phyloP scores from a whole-genome alignment of 768 basidiomycete species.

The Leccinum olivaceopallidum region DNA sequence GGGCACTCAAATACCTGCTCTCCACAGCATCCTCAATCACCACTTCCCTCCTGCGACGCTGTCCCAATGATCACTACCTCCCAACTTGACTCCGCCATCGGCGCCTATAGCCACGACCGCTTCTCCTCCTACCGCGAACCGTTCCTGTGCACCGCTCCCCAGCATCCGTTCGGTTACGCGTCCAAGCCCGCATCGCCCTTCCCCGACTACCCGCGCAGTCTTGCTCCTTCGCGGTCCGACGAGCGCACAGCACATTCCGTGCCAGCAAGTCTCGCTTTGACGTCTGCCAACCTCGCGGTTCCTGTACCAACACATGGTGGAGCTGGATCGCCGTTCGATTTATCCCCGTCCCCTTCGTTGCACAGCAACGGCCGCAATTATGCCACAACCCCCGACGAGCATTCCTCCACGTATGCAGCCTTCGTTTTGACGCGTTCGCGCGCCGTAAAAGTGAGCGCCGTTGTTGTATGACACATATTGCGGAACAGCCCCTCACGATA shows the following conservation, averaged over 20 bases:
- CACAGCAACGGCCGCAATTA: constrained; percentile 10
- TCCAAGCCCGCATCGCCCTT: constrained; percentile 4
- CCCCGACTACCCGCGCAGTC: constrained; percentile 3
- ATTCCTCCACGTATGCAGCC: constrained; percentile 29
- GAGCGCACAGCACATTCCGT: constrained; percentile 4
- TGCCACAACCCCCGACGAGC: constrained; percentile 12
- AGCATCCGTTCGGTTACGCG: constrained; percentile 3
- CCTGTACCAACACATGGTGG: neutral
- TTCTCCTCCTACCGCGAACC: constrained; percentile 14
- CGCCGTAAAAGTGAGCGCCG: constrained; percentile 48
- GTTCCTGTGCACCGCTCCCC: neutral
- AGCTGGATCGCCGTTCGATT: constrained; percentile 34
- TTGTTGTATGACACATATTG: neutral
- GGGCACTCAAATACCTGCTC: constrained; percentile 31
- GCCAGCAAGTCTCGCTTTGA: neutral
- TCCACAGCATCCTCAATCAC: neutral
- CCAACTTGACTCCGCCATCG: constrained; percentile 1
- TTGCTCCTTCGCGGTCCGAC: constrained; percentile 3
- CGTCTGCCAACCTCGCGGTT: constrained; percentile 7
- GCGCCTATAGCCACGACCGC: constrained; percentile 2
- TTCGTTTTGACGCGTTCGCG: constrained; percentile 55
- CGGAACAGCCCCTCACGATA: neutral
- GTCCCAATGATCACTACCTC: constrained; percentile 23
- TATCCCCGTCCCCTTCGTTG: constrained; percentile 25
- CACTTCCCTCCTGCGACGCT: constrained; percentile 8